Conservation (phyloP, 2,329 filamentous ascomycete genomes). For the Colletotrichum sp. region DNA sequence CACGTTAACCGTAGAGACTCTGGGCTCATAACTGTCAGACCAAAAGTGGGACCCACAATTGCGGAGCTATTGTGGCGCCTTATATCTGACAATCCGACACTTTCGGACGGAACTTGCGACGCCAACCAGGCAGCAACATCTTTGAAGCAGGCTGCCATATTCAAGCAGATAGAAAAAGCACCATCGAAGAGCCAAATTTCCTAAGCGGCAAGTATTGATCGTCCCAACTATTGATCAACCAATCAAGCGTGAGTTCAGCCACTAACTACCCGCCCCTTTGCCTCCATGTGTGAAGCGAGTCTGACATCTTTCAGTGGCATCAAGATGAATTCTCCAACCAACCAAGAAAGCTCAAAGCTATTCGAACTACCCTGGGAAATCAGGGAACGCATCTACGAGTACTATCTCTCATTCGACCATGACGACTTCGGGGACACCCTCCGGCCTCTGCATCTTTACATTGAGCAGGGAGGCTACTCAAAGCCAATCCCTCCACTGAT, state of each 20-base stretch:
- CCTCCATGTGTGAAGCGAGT: background rate
- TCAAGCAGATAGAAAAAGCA: background rate
- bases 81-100: too few relatives aligned
- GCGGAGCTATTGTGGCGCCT: too few relatives aligned
- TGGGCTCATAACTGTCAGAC: too few relatives aligned
- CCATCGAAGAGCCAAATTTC: background rate
- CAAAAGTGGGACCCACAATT: too few relatives aligned
- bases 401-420: slow-evolving; percentile 10
- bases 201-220: background rate
- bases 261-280: background rate
- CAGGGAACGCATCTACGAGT: slow-evolving; percentile 10
- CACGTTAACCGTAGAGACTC: too few relatives aligned
- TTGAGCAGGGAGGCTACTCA: slow-evolving; percentile 6
- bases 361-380: slow-evolving; percentile 10
- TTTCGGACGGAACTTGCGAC: background rate
- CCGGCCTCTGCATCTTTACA: slow-evolving; percentile 12
- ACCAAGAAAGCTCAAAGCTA: background rate
- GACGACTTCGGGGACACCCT: slow-evolving; percentile 13
- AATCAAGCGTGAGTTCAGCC: background rate
- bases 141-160: background rate
- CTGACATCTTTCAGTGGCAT: background rate
- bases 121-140: slow-evolving; percentile 4
- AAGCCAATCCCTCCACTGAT: slow-evolving; percentile 22
- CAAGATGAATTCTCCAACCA: background rate
- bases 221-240: background rate